Base-by-base conservation (phyloP, 768 basidiomycete genomes). In the Russula sp. region DNA sequence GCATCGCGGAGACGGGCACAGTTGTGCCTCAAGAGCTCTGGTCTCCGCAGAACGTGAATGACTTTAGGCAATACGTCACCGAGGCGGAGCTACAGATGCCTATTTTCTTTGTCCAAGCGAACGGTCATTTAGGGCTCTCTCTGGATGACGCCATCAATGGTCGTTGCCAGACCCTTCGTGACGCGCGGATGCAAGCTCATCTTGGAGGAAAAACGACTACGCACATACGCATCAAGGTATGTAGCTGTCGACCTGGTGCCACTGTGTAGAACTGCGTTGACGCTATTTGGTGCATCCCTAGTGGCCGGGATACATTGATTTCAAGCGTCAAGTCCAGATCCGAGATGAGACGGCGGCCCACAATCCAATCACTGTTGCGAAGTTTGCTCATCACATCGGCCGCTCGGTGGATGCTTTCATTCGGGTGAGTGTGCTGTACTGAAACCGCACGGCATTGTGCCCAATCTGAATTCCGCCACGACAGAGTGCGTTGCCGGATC, bases 371-470 rank as follows among this genome's bases (percentile, higher is more conserved):
- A 58, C 52, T 4, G 13, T 65, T n/a, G 55, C n/a, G 32, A 62
- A 49, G 61, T 63, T 65, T 14, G 61, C 56, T 1, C 61, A 63
- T 10, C 61, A 63, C 18, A 6, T 65, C n/a, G 60, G 61, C 22
- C 60, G 64, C 42, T 49, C 55, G 3, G 55, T 65, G 20, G 55
- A 57, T 1, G 61, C 55, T n/a, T 65, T 65, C 55, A 51, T 65
- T 45, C 10, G 35, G 16, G 60, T 63, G n/a, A 53, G 62, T 56
- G 31, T 27, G 31, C 11, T 47, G n/a, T 47, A 37, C 35, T 40
- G 13, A 34, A 9, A 27, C 18, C 13, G 34, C n/a, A 27, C n/a
- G 37, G 22, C 39, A n/a, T 48, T 22, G 11, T 49, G 32, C 52
- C 14, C 18, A 40, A 47, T 4, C 7, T 22, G 6, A 27, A 16